These are phyloP conservation scores for Metarhizium guizhouense DNA, from an alignment of 2,329 filamentous ascomycete genomes.

Conservation along the genomic window DNA sequence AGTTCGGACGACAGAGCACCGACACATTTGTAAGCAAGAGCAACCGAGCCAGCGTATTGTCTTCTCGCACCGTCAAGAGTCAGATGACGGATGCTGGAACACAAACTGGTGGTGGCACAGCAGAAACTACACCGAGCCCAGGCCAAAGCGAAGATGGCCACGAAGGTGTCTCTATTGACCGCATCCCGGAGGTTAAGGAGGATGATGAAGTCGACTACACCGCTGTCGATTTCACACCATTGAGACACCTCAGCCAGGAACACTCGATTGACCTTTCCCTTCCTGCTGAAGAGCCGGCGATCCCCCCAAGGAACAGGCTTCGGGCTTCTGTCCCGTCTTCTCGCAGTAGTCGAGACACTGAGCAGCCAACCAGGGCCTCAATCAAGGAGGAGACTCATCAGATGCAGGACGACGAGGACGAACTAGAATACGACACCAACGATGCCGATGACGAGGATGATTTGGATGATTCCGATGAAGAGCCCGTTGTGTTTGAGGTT, in stretches of 20 bases:
- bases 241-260: conserved; percentile 34
- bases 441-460: conserved; percentile 34
- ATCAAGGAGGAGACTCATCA: conserved; percentile 9
- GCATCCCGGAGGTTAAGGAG: conserved; percentile 17
- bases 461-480: conserved; percentile 42
- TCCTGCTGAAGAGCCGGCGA: conserved; percentile 1
- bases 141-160: conserved; percentile 44
- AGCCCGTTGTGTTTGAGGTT: conserved; percentile 62
- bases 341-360: conserved; percentile 14
- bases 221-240: conserved; percentile 43
- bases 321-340: background rate
- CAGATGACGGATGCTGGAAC: conserved; percentile 62
- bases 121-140: conserved; percentile 45
- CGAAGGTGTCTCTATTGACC: conserved; percentile 31
- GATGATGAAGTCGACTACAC: conserved; percentile 49
- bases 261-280: conserved; percentile 23
- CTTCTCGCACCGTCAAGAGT: conserved; percentile 57
- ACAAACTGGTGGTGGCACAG: conserved; percentile 42
- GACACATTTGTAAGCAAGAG: conserved; percentile 53
- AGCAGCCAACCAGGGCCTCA: conserved; percentile 16
- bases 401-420: conserved; percentile 12
- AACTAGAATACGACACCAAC: conserved; percentile 16
- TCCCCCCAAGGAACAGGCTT: conserved; percentile 7
- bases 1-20: conserved; percentile 56
- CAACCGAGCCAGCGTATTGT: conserved; percentile 68